Evolutionary conservation across 257 asterid genomes (phyloP).

Genomic region (Voacanga thouarsii): DNA sequence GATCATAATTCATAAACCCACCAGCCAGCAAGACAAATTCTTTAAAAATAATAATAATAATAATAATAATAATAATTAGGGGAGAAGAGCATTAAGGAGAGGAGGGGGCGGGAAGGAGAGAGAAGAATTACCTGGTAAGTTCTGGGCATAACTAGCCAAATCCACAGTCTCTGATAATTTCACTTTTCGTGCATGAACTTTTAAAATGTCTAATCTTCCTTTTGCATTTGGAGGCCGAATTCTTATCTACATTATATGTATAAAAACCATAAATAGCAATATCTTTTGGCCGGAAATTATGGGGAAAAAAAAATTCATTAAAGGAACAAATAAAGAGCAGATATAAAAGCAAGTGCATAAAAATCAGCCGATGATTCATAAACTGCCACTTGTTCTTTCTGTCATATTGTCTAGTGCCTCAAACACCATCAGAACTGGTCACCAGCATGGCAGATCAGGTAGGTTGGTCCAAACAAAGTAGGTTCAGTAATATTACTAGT

Average conservation of each 20-base stretch:
- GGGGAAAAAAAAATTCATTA: neutral
- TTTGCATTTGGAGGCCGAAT: constrained; percentile 93
- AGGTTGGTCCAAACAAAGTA: neutral
- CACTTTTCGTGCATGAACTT: constrained; percentile 89
- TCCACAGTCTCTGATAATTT: constrained; percentile 81
- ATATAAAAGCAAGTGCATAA: neutral
- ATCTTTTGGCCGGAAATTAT: constrained; percentile 1
- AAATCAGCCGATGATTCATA: neutral
- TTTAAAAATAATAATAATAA: too few relatives aligned
- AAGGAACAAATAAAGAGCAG: neutral
- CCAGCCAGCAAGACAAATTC: neutral
- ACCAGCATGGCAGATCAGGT: neutral
- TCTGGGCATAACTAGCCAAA: constrained; percentile 71
- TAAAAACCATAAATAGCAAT: constrained; percentile 8
- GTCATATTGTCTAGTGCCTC: neutral
- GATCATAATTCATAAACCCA: neutral
- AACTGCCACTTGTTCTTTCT: neutral
- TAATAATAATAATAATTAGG: too few relatives aligned
- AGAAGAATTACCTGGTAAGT: constrained; percentile 68
- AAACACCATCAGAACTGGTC: neutral
- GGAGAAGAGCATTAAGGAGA: neutral
- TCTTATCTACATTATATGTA: constrained; percentile 48
- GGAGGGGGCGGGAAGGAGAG: neutral
- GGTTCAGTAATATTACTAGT: neutral
- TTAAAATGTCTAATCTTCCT: constrained; percentile 85